Evolutionary conservation across 768 basidiomycete genomes (phyloP), one percentile per base, ranked within the genome.

Genomic region (Lenzites betulinus): DNA sequence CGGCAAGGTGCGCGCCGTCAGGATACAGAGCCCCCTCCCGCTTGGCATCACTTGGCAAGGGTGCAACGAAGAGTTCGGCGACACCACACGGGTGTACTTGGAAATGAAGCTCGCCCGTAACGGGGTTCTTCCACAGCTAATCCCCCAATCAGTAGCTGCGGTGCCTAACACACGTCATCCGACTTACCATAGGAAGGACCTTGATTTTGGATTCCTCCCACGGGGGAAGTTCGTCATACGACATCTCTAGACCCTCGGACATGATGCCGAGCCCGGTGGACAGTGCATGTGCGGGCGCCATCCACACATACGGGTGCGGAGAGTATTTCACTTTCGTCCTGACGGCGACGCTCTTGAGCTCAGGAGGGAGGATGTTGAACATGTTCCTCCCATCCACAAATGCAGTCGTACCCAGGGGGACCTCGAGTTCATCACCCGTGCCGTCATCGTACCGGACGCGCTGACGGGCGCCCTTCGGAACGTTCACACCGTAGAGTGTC

Each of bases 271-370:
- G 76, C 6, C 93, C 93, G 22, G 92, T 93, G 0, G 90, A 78
- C 67, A 85, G 71, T 0, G 91, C 87, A 58, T 79, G 83, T 1
- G 91, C 85, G 18, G 86, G 83, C 0, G 89, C 82, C 91, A 95
- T 95, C 92, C 92, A 94, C 38, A 93, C 87, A 71, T 93, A 94
- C 1, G 93, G 91, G 59, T 93, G 92, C 12, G 93, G 92, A 4
- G 90, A 84, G 70, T 93, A 95, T 68, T 78, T 83, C 54, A 93
- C 92, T 65, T 78, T 84, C 8, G 86, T 73, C 22, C 93, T 80
- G 22, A 95, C 89, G 0, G 92, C 91, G 4, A 95, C 71, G 63
- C 87, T 90, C 81, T 95, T 93, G 63, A 87, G 75, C 58, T 86
- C 82, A 2, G 77, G 67, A 1, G 91, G 82, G 25, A 95, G 75